Evolutionary conservation across 352 stramenopile species (phyloP), one percentile per base, ranked within the genome.

Genomic region (Pythium utonaiense): DNA sequence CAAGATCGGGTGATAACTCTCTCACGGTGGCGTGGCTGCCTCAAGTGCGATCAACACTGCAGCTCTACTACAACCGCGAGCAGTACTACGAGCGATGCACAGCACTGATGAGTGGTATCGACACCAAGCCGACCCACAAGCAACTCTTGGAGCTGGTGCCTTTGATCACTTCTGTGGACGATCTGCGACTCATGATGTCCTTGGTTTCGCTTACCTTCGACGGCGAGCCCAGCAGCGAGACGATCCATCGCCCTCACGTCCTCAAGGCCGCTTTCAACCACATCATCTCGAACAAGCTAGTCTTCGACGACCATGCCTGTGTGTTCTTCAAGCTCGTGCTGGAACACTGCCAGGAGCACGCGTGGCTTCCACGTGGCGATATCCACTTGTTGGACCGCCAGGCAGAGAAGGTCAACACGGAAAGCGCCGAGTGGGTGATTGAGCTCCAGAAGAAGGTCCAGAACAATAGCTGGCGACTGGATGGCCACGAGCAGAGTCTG

Each of bases 251-350:
- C 28, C 27, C 52, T n/a, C 30, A 28, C 0, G 19, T 70, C 1
- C 51, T 76, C 6, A 57, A 52, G 9, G 30, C 57, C n/a, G 68
- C 65, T 16, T 71, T 76, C 49, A 42, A 49, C 9, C 64, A 76
- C 57, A 30, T 74, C 5, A 50, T 76, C 40, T 34, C 44, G 0
- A 55, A 69, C 22, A 76, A 76, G 49, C 60, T 79, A 3, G 55
- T 72, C 10, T 64, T 73, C 48, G 65, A 79, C 27, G 58, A 74
- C 28, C 21, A 50, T 3, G 65, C 65, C 5, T 67, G 60, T n/a
- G 60, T 67, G 8, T 74, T 72, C 51, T 76, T 79, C 45, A 69
- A 74, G 38, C 42, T 73, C 28, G 66, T 66, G 30, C 52, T 78
- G 30, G 44, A 70, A 25, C 57, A 62, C 42, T 73, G 62, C 19